Evolutionary conservation across 305 asterid genomes (phyloP), one percentile per base, ranked within the genome.

Genomic region (Fraxinus sp.): DNA sequence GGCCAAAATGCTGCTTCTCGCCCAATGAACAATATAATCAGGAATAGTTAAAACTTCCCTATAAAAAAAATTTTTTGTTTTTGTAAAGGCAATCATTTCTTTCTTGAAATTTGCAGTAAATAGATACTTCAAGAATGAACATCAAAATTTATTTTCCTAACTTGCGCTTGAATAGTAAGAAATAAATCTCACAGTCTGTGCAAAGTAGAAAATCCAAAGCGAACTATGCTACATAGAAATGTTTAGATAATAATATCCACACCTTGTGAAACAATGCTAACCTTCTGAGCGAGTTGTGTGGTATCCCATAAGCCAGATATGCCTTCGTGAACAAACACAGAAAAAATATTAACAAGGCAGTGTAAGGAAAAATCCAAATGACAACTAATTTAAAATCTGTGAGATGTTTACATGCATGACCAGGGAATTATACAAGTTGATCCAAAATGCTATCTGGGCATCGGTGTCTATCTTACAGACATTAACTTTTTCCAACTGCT

Each of bases 241-340:
- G 57, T 49, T 46, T 22, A 71, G 79, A 81, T 70, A 86, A 52
- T 75, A 55, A 79, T 66, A 52, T 80, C 78, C 84, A 85, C 86
- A 91, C 93, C 94, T 91, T 91, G 90, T 91, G 94, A 87, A 91
- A 88, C 92, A 91, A 76, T 28, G 90, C 90, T 85, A 91, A 85
- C 87, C 94, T 89, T 90, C 92, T 89, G 81, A 91, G 91, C 78
- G 94, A 91, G 91, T 81, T 89, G 76, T 88, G 94, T 79, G 92
- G 92, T 77, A 91, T 84, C n/a, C 94, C 94, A 81, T 87, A 91
- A 18, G 92, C 94, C 78, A 91, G 79, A 84, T 88, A 88, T 37
- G 92, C 93, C 93, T 91, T 80, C 83, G 78, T 16, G 20, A 75
- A 79, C 20, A 26, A 79, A 76, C 1, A 78, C 33, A 55, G 37